Conservation (phyloP, 257 asterid genomes). For the Penstemon barbatus region DNA sequence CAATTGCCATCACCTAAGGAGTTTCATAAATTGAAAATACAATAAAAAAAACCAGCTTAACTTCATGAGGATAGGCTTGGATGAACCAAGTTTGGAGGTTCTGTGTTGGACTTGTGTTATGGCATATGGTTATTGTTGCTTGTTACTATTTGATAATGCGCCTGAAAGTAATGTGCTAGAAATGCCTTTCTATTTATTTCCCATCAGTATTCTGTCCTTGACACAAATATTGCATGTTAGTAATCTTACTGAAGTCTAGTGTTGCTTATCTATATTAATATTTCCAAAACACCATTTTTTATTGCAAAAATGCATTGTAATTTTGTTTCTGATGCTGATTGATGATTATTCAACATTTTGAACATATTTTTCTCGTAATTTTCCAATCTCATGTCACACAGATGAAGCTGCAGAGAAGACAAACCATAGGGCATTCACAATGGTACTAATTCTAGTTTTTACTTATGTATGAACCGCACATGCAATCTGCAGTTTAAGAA, state of each 20-base stretch:
- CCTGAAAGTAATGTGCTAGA: neutral
- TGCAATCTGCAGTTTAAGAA: constrained; percentile 1
- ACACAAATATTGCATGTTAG: neutral
- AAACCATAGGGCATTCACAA: constrained; percentile 44
- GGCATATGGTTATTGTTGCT: neutral
- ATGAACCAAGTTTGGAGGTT: neutral
- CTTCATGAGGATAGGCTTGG: neutral
- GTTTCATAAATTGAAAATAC: constrained; percentile 3
- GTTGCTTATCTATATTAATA: neutral
- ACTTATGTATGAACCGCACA: neutral
- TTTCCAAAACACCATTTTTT: neutral
- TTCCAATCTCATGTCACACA: constrained; percentile 38
- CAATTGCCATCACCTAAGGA: constrained; percentile 5
- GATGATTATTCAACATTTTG: constrained; percentile 6
- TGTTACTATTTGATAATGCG: neutral
- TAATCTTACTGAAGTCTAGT: neutral
- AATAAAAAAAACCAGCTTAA: neutral
- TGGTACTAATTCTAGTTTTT: constrained; percentile 45
- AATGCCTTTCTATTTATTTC: neutral
- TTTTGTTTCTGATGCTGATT: constrained; percentile 8
- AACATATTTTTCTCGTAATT: constrained; percentile 3
- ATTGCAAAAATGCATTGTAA: constrained; percentile 2
- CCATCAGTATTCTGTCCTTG: neutral
- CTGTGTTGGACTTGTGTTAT: constrained; percentile 5
- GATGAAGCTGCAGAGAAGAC: constrained; percentile 54